Evolutionary conservation across 2,329 filamentous ascomycete species (phyloP), one percentile per base, ranked within the genome.

Genomic region (Ophiosphaerella korrae): DNA sequence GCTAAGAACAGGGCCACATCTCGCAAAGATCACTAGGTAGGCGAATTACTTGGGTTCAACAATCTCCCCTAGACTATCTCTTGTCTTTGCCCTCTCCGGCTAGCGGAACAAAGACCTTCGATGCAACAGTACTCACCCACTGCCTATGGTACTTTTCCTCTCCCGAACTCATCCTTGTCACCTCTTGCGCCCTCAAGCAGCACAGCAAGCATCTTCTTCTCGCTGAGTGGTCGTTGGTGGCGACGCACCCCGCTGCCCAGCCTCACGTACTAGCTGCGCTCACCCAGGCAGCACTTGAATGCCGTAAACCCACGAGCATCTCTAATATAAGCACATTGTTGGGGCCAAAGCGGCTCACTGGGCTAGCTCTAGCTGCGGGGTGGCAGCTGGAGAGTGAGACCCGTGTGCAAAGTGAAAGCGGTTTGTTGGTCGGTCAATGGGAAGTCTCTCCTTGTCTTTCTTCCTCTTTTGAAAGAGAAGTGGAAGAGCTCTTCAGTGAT

Each of bases 101-200:
- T 5, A 43, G 33, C 24, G 52, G 39, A 6, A 50, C 16, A 18
- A 52, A 48, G n/a, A 12, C 36, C 2, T 82, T 76, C 66, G 77
- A 81, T 51, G 74, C 72, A 16, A 73, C 75, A 2, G 77, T 84
- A 2, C 71, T 84, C 29, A 71, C 71, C 14, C 82, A 84, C 63
- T 78, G 74, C 56, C 71, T 82, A 29, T 85, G 79, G 78, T 85
- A 84, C 61, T 83, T 85, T 56, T 56, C 70, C n/a, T 74, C 73
- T 1, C 73, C 73, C 0, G 53, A 58, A 0, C 56, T 70, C 8
- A 66, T 82, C 3, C 50, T 64, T 0, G 50, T 54, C 2, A 74
- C 77, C n/a, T 67, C 82, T 5, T 4, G 51, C 0, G 67, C 70
- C 12, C 58, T 78, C 24, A 66, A 58, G 23, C 58, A 67, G 7